phyloP scores from a whole-genome alignment of 148 eudicot genomes.

The Hydrangea macrophylla region DNA sequence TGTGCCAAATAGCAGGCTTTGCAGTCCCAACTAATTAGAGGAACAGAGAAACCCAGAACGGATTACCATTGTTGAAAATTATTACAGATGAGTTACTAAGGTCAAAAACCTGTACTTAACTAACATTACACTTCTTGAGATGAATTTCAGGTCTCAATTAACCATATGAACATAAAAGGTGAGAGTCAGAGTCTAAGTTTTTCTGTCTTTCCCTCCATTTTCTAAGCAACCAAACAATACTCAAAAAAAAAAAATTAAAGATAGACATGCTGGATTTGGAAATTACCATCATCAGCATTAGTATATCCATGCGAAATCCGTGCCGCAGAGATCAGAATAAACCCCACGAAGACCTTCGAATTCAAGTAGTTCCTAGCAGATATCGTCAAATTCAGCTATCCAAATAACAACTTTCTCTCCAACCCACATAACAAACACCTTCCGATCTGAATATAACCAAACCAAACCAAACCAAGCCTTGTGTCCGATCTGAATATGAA shows the following conservation, averaged over 20 bases:
- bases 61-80: background rate
- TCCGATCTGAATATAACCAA: too few species aligned
- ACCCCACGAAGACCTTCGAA: conserved; percentile 27
- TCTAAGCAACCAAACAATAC: conserved; percentile 1
- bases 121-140: background rate
- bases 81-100: background rate
- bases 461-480: too few species aligned
- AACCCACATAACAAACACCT: conserved; percentile 13
- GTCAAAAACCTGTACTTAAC: background rate
- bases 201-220: background rate
- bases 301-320: conserved; percentile 39
- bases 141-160: conserved; percentile 1
- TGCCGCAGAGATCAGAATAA: conserved; percentile 31
- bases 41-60: background rate
- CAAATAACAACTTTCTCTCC: conserved; percentile 24
- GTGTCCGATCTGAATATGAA: too few species aligned
- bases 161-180: background rate
- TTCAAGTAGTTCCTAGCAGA: conserved; percentile 19
- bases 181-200: background rate
- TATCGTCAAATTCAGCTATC: conserved; percentile 56
- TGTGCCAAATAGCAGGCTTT: background rate
- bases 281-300: conserved; percentile 62
- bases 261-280: background rate
- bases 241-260: too few species aligned
- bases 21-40: background rate